Evolutionary conservation across 106 monocot genomes (phyloP).

Genomic region (Apostasia shenzhenica): DNA sequence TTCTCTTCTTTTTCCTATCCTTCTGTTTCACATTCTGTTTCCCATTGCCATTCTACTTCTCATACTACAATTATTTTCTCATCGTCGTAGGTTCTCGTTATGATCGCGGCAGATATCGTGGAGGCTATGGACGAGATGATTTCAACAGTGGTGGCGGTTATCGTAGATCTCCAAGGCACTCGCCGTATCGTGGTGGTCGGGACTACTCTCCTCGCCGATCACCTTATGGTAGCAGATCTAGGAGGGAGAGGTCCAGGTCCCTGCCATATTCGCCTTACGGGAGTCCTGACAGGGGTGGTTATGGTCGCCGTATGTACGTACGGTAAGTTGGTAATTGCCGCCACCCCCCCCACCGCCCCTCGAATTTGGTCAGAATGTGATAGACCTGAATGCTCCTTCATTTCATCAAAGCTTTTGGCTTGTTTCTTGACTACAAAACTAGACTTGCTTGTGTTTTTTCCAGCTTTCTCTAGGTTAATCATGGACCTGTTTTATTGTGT

Average conservation of each 20-base stretch:
- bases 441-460: no score
- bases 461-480: no score
- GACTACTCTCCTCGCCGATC: conserved; percentile 54
- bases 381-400: no score
- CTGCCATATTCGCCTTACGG: conserved; percentile 52
- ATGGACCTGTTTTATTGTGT: no score
- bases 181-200: conserved; percentile 48
- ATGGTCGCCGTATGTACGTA: conserved; percentile 40
- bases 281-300: conserved; percentile 49
- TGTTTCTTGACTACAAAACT: no score
- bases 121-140: conserved; percentile 52
- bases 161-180: conserved; percentile 47
- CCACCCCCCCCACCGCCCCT: no score
- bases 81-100: conserved; percentile 19
- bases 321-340: conserved; percentile 17
- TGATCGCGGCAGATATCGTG: conserved; percentile 38
- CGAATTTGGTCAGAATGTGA: no score
- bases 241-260: conserved; percentile 55
- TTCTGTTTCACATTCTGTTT: no score
- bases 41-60: no score
- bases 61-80: not conserved
- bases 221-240: conserved; percentile 44
- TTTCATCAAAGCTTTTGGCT: no score
- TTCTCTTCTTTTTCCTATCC: no score
- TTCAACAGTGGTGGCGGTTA: conserved; percentile 37